A percentile compares a stretch with the other conserved stretches of the same genome.
These are phyloP conservation scores for Asterochloris erici DNA, from an alignment of 139 green algal species.

Conservation along the genomic window DNA sequence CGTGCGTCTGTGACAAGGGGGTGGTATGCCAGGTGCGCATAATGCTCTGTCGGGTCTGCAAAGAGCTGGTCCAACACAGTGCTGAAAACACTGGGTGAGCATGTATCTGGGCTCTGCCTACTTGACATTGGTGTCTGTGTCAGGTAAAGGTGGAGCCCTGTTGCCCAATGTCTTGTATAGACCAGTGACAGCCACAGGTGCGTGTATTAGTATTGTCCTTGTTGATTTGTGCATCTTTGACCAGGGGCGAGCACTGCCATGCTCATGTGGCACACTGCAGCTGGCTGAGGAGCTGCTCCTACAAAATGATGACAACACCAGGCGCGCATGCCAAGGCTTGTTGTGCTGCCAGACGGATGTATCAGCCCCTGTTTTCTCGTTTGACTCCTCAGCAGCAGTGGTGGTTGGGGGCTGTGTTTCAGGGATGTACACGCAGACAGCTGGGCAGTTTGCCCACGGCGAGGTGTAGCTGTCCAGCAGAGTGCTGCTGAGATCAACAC, in stretches of 20 bases:
- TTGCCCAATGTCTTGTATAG: background rate
- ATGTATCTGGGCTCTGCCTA: background rate
- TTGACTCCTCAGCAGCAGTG: too few species aligned
- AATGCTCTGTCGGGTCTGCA: background rate
- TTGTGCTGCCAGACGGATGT: too few species aligned
- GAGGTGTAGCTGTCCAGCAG: too few species aligned
- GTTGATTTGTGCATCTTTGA: background rate
- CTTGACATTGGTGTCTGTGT: background rate
- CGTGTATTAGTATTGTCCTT: background rate
- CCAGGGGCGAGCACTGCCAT: too few species aligned
- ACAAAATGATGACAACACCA: background rate
- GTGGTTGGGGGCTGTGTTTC: too few species aligned
- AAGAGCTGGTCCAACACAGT: background rate
- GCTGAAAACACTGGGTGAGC: background rate
- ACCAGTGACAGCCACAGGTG: background rate
- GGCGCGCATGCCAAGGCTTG: too few species aligned
- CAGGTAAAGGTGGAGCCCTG: background rate
- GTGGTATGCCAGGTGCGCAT: background rate
- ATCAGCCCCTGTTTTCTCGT: too few species aligned
- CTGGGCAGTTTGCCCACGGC: too few species aligned
- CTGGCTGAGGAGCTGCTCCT: background rate
- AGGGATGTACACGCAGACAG: too few species aligned
- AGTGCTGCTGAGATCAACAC: too few species aligned
- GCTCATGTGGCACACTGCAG: background rate
- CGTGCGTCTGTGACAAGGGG: background rate